Base-by-base conservation (phyloP, 352 stramenopile species). In the Phytophthora colocasiae region DNA sequence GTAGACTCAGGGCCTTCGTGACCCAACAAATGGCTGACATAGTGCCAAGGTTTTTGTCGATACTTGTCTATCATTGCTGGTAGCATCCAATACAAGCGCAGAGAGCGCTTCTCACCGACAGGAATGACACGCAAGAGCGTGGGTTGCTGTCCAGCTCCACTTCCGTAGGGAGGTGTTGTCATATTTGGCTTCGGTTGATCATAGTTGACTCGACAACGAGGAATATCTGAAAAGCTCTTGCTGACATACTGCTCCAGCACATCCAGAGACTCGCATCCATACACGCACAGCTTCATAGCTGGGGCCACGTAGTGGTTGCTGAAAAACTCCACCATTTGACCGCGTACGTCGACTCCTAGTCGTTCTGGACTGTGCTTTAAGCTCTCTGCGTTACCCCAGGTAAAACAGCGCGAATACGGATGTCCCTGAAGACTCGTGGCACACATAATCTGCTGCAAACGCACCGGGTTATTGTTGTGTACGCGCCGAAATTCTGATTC, bases 401-500 rank as follows among this genome's bases (percentile, higher is more conserved):
- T 84, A 52, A 97, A 97, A 27, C 71, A 83, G 15, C 76, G 57
- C 12, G 63, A 47, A 61, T 91, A 97, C 38, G 84, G 73, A 29
- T 95, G 84, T 5, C 53, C 71, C 11, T 62, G 59, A 15, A 69
- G 51, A 6, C 82, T 82, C 14, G 77, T 84, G 47, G 83, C 67
- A 36, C 85, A 89, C 68, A 91, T 80, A 7, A 97, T 75, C 58
- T 96, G 86, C 60, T 96, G 70, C 39, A 92, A 47, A 17, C 65
- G 73, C 32, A 89, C 78, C 10, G 72, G 66, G 58, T 93, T 85
- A 40, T 87, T 90, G 51, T 89, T 76, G n/a, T 61, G 63, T 34
- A 82, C 76, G 4, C 88, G 77, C 40, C 81, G 75, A 60, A 97
- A 97, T 68, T 97, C 91, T 11, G 85, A 93, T 44, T 97, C 90